phyloP scores from a whole-genome alignment of 176 grass and related monocot species.

The Elymus sibiricus region DNA sequence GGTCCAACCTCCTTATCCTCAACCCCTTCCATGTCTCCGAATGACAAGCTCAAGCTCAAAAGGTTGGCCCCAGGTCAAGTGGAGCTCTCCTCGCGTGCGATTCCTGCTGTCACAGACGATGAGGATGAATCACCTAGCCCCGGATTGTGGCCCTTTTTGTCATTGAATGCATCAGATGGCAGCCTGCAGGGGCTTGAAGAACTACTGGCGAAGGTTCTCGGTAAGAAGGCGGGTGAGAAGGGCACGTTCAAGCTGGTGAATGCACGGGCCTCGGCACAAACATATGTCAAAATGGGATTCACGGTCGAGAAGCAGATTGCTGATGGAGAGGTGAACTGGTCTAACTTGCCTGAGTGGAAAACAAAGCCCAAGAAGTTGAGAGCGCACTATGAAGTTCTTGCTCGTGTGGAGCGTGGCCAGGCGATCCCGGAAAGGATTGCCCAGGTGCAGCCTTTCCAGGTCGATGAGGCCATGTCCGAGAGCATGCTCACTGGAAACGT shows the following conservation, averaged over 20 bases:
- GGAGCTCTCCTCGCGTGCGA: slow-evolving; percentile 55
- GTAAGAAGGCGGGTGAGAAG: slow-evolving; percentile 49
- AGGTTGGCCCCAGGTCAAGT: slow-evolving; percentile 65
- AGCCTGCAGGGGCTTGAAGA: slow-evolving; percentile 75
- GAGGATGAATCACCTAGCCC: slow-evolving; percentile 20
- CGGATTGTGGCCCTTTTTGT: slow-evolving; percentile 73
- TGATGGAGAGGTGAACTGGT: slow-evolving; percentile 61
- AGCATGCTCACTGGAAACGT: slow-evolving; percentile 53
- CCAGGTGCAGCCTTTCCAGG: slow-evolving; percentile 45
- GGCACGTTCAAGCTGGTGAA: slow-evolving; percentile 71
- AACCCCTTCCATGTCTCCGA: slow-evolving; percentile 61
- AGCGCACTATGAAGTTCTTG: slow-evolving; percentile 79
- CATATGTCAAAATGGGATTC: slow-evolving; percentile 83
- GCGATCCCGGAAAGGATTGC: slow-evolving; percentile 71
- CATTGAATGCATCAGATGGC: slow-evolving; percentile 66
- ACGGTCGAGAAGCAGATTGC: slow-evolving; percentile 47
- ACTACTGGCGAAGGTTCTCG: slow-evolving; percentile 63
- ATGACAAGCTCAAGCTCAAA: slow-evolving; percentile 80
- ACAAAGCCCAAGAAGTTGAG: slow-evolving; percentile 65
- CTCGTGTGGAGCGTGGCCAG: slow-evolving; percentile 62
- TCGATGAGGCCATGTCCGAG: slow-evolving; percentile 11
- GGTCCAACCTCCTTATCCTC: slow-evolving; percentile 68
- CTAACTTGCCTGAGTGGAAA: slow-evolving; percentile 51
- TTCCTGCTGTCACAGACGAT: slow-evolving; percentile 26
- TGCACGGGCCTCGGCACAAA: slow-evolving; percentile 61